Conservation (phyloP, 176 grass and related monocot species). For the Oropetium thomaeum region DNA sequence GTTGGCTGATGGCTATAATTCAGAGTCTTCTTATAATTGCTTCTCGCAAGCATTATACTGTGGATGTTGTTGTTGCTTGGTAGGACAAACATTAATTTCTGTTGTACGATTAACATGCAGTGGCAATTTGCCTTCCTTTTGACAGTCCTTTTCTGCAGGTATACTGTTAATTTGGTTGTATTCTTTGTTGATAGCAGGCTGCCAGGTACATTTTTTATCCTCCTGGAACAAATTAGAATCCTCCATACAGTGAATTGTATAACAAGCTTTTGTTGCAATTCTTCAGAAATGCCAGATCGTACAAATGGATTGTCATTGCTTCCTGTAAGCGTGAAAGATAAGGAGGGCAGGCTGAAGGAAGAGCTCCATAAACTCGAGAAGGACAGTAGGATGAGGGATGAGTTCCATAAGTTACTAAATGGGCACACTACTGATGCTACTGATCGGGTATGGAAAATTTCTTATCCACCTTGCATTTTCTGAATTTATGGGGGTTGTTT, state of each 20-base stretch:
- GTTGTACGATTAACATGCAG: background rate
- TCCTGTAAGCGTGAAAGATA: conserved; percentile 73
- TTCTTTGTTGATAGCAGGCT: conserved; percentile 92
- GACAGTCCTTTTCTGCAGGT: conserved; percentile 50
- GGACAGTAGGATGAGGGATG: conserved; percentile 61
- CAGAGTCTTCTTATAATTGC: conserved; percentile 95
- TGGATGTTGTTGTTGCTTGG: conserved; percentile 98
- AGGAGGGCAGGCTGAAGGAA: conserved; percentile 54
- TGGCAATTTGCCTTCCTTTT: background rate
- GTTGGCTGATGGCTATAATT: conserved; percentile 82
- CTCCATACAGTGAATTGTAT: background rate
- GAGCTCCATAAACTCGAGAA: conserved; percentile 61
- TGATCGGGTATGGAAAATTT: conserved; percentile 60
- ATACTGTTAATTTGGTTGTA: conserved; percentile 93
- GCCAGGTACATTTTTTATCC: conserved; percentile 46
- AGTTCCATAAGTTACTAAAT: conserved; percentile 69
- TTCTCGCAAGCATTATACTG: conserved; percentile 92
- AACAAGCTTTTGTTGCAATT: conserved; percentile 11
- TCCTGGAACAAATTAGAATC: background rate
- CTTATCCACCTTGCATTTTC: background rate
- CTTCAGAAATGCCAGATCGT: conserved; percentile 89
- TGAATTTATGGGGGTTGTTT: background rate
- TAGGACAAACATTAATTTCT: conserved; percentile 33
- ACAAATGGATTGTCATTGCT: conserved; percentile 66
- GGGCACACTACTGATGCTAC: conserved; percentile 63